Evolutionary conservation across 352 stramenopile genomes (phyloP), one percentile per base, ranked within the genome.

Genomic region (Globisporangium uncinulatum): DNA sequence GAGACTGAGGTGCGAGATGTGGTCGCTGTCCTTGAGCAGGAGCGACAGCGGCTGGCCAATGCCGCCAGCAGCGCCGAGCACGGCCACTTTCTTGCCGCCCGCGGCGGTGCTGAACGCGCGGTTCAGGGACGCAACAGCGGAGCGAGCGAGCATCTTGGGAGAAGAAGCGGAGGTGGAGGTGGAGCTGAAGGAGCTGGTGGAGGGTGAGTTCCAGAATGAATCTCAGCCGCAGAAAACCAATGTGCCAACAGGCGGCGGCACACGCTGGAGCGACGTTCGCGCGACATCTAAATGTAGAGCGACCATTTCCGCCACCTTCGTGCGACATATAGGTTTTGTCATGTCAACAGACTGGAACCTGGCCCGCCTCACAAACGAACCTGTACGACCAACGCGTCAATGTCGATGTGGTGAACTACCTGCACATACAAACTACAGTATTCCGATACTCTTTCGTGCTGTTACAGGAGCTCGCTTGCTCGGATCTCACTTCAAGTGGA

Each of bases 41-140:
- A 99, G 86, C 62, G 93, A 99, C 55, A 99, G 84, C 43, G 97
- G 97, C 76, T 99, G 97, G 56, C 97, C 97, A 67, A 99, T 99
- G 62, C 97, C 97, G 50, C 97, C 97, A 20, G 95, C 92, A 19
- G 97, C 97, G 57, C 97, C 97, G 36, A 94, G 71, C 50, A 91
- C 83, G 17, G 83, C 79, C 49, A 93, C 83, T 69, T 93, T 93
- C 67, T 91, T 86, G 58, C 80, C 71, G 55, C 66, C 79, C 13
- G 70, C 54, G 65, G 69, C 70, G 45, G 75, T 78, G 57, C 77
- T 87, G 74, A 76, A 92, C 42, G 77, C 65, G 49, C 67, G 70
- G 59, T 56, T 56, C 19, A 66, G 54, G 56, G 59, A 59, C 14
- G 67, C 61, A 49, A 71, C 61, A 31, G 50, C 44, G 41, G 31